Conservation (phyloP, 495 filamentous ascomycete species). For the Aspergillus bridgeri region DNA sequence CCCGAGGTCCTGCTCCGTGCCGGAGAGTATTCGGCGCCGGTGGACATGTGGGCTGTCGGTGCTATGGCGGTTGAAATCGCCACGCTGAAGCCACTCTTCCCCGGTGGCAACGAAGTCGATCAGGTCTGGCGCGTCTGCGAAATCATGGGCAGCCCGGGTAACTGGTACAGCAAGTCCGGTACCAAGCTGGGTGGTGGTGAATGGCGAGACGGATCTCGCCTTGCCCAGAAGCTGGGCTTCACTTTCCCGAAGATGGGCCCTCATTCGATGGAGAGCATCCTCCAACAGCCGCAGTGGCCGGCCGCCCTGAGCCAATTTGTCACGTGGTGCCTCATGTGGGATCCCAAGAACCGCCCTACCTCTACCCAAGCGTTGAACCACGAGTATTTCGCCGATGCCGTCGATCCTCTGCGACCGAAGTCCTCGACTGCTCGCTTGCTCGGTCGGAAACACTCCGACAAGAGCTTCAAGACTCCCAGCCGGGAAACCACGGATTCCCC, state of each 20-base stretch:
- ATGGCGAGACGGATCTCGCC: constrained; percentile 89
- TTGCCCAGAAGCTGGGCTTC: constrained; percentile 95
- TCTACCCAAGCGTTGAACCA: constrained; percentile 88
- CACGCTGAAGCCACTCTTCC: constrained; percentile 94
- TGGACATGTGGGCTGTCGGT: constrained; percentile 97
- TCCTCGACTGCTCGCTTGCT: constrained; percentile 81
- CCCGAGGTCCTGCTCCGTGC: constrained; percentile 93
- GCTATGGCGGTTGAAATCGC: constrained; percentile 99
- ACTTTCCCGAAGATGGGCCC: constrained; percentile 99
- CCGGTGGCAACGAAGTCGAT: constrained; percentile 96
- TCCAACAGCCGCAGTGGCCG: constrained; percentile 90
- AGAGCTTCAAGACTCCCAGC: constrained; percentile 54
- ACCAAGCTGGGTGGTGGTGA: constrained; percentile 90
- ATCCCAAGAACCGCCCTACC: constrained; percentile 91
- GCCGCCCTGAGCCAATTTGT: constrained; percentile 84
- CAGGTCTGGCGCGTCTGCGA: constrained; percentile 99
- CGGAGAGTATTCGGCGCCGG: constrained; percentile 94
- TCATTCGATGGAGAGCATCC: constrained; percentile 91
- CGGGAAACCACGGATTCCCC: constrained; percentile 67
- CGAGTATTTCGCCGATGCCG: constrained; percentile 93
- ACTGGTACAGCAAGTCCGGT: constrained; percentile 93
- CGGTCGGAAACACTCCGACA: constrained; percentile 81
- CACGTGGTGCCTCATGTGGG: constrained; percentile 99
- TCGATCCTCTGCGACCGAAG: constrained; percentile 89
- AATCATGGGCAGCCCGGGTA: constrained; percentile 98